phyloP scores from a whole-genome alignment of 768 basidiomycete species.

The Nidularia pulvinata region DNA sequence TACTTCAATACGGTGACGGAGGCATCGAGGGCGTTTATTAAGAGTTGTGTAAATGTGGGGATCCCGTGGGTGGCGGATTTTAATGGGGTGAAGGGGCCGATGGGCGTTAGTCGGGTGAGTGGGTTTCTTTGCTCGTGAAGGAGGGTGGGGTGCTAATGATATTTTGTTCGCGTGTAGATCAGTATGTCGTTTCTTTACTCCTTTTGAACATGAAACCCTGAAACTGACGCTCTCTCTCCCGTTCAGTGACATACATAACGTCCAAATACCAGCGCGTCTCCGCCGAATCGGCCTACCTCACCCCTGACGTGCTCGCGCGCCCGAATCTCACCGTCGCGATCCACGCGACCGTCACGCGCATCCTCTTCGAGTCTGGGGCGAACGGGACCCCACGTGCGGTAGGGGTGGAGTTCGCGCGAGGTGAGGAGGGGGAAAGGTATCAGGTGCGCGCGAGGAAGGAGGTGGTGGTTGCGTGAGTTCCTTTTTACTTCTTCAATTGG shows the following conservation, averaged over 20 bases:
- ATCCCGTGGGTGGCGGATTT: slow-evolving; percentile 65
- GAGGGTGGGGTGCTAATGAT: too few relatives aligned
- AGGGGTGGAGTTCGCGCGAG: slow-evolving; percentile 49
- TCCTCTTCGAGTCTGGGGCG: slow-evolving; percentile 44
- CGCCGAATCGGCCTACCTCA: slow-evolving; percentile 68
- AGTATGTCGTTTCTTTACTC: too few relatives aligned
- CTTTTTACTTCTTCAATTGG: background rate
- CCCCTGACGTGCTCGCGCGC: slow-evolving; percentile 57
- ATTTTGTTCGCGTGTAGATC: too few relatives aligned
- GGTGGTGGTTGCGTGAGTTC: slow-evolving; percentile 52
- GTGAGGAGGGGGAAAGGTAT: slow-evolving; percentile 20
- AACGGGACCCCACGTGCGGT: slow-evolving; percentile 32
- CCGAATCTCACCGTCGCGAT: slow-evolving; percentile 66
- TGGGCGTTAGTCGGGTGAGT: slow-evolving; percentile 62
- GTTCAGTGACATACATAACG: slow-evolving; percentile 58
- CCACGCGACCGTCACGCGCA: slow-evolving; percentile 52
- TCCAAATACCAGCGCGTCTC: slow-evolving; percentile 53
- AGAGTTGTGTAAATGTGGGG: slow-evolving; percentile 51
- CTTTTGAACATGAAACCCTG: too few relatives aligned
- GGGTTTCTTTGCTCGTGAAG: background rate
- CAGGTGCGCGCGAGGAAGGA: slow-evolving; percentile 50
- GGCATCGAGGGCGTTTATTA: slow-evolving; percentile 50
- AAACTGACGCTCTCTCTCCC: too few relatives aligned
- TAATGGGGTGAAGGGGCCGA: slow-evolving; percentile 54
- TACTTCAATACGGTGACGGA: slow-evolving; percentile 48